phyloP scores from a whole-genome alignment of 1,284 basidiomycete species.

The Cutaneotrichosporon curvatum region DNA sequence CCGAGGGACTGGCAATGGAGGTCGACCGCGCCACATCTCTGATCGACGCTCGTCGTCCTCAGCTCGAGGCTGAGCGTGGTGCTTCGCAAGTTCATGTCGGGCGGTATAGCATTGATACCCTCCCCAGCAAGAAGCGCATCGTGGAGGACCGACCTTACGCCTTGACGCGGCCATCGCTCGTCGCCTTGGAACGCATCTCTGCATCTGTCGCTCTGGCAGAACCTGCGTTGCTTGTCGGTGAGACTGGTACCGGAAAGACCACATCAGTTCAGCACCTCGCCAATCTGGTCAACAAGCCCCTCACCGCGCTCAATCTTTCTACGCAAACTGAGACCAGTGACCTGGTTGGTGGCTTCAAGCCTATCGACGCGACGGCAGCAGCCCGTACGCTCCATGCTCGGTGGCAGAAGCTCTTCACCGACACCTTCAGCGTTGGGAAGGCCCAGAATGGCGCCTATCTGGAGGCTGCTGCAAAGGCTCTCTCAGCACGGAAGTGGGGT shows the following conservation, averaged over 20 bases:
- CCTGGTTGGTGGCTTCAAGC: conserved; percentile 90
- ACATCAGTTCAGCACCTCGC: conserved; percentile 86
- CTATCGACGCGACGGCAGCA: conserved; percentile 75
- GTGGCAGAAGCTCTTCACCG: conserved; percentile 77
- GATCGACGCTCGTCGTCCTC: conserved; percentile 57
- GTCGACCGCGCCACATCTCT: conserved; percentile 56
- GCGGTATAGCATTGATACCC: conserved; percentile 23
- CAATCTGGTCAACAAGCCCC: conserved; percentile 63
- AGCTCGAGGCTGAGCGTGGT: conserved; percentile 62
- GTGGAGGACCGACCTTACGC: conserved; percentile 60
- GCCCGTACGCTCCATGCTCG: conserved; percentile 66
- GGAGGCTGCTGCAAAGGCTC: conserved; percentile 73
- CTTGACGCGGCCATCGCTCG: conserved; percentile 76
- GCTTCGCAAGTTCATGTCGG: conserved; percentile 32
- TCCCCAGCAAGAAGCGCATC: conserved; percentile 9
- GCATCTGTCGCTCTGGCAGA: conserved; percentile 68
- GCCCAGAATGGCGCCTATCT: conserved; percentile 71
- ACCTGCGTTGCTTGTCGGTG: conserved; percentile 86
- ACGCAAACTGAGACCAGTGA: conserved; percentile 97
- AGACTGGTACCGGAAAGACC: conserved; percentile 98
- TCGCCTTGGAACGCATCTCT: conserved; percentile 74
- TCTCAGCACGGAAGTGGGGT: conserved; percentile 78
- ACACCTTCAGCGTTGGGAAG: conserved; percentile 82
- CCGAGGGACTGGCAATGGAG: conserved; percentile 60
- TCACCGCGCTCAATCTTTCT: conserved; percentile 87